Conservation (phyloP, 169 alveolate genomes). For the Plasmodium cynomolgi region DNA sequence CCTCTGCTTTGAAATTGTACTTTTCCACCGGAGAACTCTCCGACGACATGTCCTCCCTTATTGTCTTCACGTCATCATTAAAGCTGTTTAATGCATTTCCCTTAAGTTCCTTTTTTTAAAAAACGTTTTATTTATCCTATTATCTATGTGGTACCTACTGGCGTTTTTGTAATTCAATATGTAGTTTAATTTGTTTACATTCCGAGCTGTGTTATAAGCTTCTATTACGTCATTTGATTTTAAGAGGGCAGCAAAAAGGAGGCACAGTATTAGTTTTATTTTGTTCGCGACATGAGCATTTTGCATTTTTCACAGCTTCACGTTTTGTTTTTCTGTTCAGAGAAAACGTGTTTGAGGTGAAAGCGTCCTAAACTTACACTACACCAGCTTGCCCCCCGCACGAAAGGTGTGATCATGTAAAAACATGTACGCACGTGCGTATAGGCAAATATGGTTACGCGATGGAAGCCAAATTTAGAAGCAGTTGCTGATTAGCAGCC, state of each 20-base stretch:
- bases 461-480: background rate
- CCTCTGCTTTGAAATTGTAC: slow-evolving; percentile 98
- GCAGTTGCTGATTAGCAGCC: background rate
- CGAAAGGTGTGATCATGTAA: background rate
- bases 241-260: slow-evolving; percentile 33
- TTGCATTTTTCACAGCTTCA: slow-evolving; percentile 57
- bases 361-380: background rate
- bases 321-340: slow-evolving; percentile 7
- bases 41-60: slow-evolving; percentile 38
- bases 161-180: slow-evolving; percentile 42
- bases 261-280: slow-evolving; percentile 37
- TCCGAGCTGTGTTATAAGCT: slow-evolving; percentile 36
- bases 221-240: slow-evolving; percentile 17
- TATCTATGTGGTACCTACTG: slow-evolving; percentile 7
- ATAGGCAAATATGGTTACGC: background rate
- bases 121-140: slow-evolving; percentile 60
- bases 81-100: slow-evolving; percentile 7
- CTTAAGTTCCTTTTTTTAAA: slow-evolving; percentile 20
- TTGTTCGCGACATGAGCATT: slow-evolving; percentile 33
- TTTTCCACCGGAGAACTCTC: slow-evolving; percentile 85
- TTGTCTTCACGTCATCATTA: slow-evolving; percentile 32
- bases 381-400: background rate
- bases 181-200: slow-evolving; percentile 38
- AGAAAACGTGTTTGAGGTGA: background rate
- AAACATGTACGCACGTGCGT: slow-evolving; percentile 11